Evolutionary conservation across 2,329 filamentous ascomycete species (phyloP), one percentile per base, ranked within the genome.

Genomic region (Aaosphaeria pasadenensis): DNA sequence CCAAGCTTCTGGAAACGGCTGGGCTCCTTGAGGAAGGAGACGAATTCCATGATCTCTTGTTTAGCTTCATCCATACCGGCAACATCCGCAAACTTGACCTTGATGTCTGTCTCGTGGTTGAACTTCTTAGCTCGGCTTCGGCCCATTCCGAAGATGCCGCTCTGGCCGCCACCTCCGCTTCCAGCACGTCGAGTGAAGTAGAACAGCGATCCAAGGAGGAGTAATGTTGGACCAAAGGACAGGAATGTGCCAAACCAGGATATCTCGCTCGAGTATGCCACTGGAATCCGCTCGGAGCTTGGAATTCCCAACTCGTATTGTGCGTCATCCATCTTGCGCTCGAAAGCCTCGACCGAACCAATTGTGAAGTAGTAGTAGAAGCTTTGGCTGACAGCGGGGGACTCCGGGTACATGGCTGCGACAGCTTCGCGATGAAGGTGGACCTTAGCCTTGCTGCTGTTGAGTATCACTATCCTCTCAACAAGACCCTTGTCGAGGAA

Each of bases 1-100:
- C 94, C 94, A 13, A 99, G 83, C 71, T 88, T 89, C 74, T 96
- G 86, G 74, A 96, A 99, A 56, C 88, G 86, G 61, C 90, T 88
- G 1, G 94, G 94, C 63, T 94, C 88, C 77, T 96, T 92, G 54
- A 99, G 75, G 78, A 99, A 99, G 68, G 88, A 91, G 58, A 99
- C 94, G 63, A 99, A 99, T 72, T 99, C 94, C 91, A 97, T 96
- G 59, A 99, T 99, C 73, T 99, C 94, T 48, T 85, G 79, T 80
- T 99, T 99, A 48, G 94, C 94, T 74, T 99, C 94, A 69, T 99
- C 94, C 85, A 97, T 92, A 58, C 94, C 94, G 39, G 94, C 94
- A 39, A 99, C 94, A 68, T 99, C 94, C 42, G 89, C 79, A 69
- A 99, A 99, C 73, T 96, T 97, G 71, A 95, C 91, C 75, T 95